Evolutionary conservation across 164 flowering plant species (phyloP).

Genomic region (Brasenia schreberi): DNA sequence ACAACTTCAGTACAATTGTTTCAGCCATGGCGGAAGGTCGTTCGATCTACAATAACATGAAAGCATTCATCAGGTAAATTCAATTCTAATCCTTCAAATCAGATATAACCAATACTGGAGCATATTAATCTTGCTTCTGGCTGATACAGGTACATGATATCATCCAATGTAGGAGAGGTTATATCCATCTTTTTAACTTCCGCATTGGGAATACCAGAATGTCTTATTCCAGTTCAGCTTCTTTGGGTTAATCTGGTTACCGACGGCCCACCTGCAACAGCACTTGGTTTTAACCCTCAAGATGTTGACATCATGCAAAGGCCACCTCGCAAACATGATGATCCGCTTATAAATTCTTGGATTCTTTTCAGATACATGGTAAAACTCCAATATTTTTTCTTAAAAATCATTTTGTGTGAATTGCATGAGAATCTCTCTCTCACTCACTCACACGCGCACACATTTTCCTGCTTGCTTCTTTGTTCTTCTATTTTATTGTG

Average conservation of each 20-base stretch:
- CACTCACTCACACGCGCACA: not conserved
- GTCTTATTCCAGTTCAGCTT: constrained; percentile 89
- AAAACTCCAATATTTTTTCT: not conserved
- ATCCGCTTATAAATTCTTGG: constrained; percentile 72
- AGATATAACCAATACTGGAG: not conserved
- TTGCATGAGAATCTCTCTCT: not conserved
- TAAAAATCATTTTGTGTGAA: no score
- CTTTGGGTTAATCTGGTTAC: constrained; percentile 96
- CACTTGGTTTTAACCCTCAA: constrained; percentile 89
- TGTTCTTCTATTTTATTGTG: not conserved
- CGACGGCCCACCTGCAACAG: constrained; percentile 97
- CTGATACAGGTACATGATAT: constrained; percentile 87
- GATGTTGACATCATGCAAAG: constrained; percentile 81
- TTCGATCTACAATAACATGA: constrained; percentile 84
- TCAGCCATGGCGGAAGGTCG: constrained; percentile 90
- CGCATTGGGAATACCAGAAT: constrained; percentile 79
- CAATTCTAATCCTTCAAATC: not conserved
- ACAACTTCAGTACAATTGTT: constrained; percentile 80
- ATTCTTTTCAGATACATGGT: constrained; percentile 82
- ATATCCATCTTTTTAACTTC: constrained; percentile 87
- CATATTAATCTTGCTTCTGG: not conserved
- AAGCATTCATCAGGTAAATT: constrained; percentile 75
- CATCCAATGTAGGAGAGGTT: constrained; percentile 93
- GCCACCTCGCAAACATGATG: constrained; percentile 81
- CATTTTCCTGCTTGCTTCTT: not conserved